Percentiles rank a stretch among this genome's conserved stretches.
Conservation (phyloP, 805 yeast species). For the Ogataea ganodermae region DNA sequence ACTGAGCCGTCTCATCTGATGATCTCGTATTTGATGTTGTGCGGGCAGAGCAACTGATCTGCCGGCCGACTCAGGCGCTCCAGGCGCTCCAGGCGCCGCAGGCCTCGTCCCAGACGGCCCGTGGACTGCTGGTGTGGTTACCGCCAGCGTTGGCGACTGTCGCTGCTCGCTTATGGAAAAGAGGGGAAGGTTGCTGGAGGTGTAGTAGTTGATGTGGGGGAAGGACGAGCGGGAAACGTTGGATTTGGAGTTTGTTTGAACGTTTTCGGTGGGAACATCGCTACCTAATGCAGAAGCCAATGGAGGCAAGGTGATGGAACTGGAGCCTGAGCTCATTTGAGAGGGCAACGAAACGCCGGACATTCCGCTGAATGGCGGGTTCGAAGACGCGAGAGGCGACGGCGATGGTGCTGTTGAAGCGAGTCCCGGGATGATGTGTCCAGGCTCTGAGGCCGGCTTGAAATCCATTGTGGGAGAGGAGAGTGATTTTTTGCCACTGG, state of each 20-base stretch:
- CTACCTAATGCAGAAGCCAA: constrained; percentile 9
- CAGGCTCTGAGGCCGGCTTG: not conserved
- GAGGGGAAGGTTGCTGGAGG: constrained; percentile 8
- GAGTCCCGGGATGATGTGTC: not conserved
- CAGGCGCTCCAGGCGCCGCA: not conserved
- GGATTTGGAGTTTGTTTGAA: not conserved
- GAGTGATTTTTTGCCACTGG: not conserved
- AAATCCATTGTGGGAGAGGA: not conserved
- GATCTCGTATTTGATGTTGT: constrained; percentile 2
- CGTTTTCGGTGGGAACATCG: not conserved
- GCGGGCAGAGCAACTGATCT: constrained; percentile 5
- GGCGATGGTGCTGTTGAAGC: not conserved
- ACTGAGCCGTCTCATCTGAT: not conserved
- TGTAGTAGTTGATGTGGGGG: constrained; percentile 7
- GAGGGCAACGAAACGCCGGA: constrained; percentile 1
- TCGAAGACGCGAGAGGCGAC: not conserved
- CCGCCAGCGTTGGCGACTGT: not conserved
- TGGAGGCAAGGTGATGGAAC: constrained; percentile 15
- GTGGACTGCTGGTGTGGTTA: no score
- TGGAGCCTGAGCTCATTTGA: not conserved
- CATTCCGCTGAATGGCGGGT: not conserved
- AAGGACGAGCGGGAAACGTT: constrained; percentile 1
- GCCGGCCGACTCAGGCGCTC: not conserved
- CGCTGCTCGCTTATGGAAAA: constrained; percentile 1
- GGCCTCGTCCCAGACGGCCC: no score